phyloP scores from a whole-genome alignment of 371 early-diverging fungal genomes.

The Umbelopsis sp. region DNA sequence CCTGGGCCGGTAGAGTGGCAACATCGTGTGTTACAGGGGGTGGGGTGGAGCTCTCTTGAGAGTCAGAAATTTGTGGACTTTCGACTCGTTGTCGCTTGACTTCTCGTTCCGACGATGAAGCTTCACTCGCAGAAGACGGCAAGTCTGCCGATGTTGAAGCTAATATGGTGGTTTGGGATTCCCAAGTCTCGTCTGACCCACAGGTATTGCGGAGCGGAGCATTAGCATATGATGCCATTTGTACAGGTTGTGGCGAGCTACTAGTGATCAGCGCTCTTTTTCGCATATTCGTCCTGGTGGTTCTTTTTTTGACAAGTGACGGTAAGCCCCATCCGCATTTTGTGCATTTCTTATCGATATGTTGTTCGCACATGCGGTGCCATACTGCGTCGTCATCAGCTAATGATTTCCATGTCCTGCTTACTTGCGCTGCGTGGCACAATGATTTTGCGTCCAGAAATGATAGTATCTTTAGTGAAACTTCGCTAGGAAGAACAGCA shows the following conservation, averaged over 20 bases:
- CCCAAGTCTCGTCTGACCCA: constrained; percentile 17
- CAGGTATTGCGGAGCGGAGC: constrained; percentile 16
- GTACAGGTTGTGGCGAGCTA: constrained; percentile 6
- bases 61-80: not conserved
- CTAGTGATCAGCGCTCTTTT: constrained; percentile 18
- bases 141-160: not conserved
- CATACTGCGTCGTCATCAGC: constrained; percentile 92
- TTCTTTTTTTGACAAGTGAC: constrained; percentile 55
- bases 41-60: not conserved
- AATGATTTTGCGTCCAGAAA: constrained; percentile 91
- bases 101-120: not conserved
- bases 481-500: constrained; percentile 75
- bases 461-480: constrained; percentile 79
- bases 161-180: constrained; percentile 6
- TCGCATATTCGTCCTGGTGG: constrained; percentile 19
- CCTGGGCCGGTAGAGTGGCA: not conserved
- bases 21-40: not conserved
- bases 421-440: constrained; percentile 90
- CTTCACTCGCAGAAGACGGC: not conserved
- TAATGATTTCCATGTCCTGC: constrained; percentile 74
- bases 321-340: constrained; percentile 97
- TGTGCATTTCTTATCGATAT: constrained; percentile 92
- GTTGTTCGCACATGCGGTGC: constrained; percentile 96
- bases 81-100: not conserved
- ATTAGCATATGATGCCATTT: constrained; percentile 18